Evolutionary conservation across 2,329 filamentous ascomycete species (phyloP), one percentile per base, ranked within the genome.

Genomic region (Colletotrichum camelliae): DNA sequence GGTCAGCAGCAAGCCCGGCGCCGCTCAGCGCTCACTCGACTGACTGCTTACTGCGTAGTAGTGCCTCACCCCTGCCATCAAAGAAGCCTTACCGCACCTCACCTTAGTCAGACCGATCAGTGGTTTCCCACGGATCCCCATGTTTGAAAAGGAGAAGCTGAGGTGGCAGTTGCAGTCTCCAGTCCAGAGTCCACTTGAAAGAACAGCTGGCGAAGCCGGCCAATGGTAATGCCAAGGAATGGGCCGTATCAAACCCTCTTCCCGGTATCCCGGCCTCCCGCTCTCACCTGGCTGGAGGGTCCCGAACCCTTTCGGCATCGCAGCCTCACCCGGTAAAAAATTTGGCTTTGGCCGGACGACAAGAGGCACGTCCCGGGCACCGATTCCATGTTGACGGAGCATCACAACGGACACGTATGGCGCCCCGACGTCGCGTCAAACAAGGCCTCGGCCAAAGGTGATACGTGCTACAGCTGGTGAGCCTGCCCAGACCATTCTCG

Each of bases 31-130:
- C 24, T 27, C 24, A 4, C 24, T 27, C 24, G 24, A 27, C 24
- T 27, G 24, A 27, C 98, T 82, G 97, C 96, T 79, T n/a, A n/a
- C n/a, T n/a, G n/a, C n/a, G n/a, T n/a, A n/a, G n/a, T 95, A 96
- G 81, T 85, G 84, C 85, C 15, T 58, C 24, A 27, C 55, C 55
- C 55, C 55, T 58, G 55, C 55, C 55, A 31, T 31, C 24, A 31
- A 52, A 52, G n/a, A 52, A 52, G 43, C 8, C 24, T 52, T 52
- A 52, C 43, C n/a, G n/a, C 43, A n/a, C 68, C 68, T 68, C 67
- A 67, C 68, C 68, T 68, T 72, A 67, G 62, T 73, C 73, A 65
- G 58, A 76, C 70, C 37, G 65, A 69, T 76, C 70, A 48, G 58
- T 76, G 16, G 57, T 16, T 60, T 67, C 29, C 27, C 70, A 65